Conservation (phyloP, 305 asterid genomes). For the Stenogyne calaminthoides region DNA sequence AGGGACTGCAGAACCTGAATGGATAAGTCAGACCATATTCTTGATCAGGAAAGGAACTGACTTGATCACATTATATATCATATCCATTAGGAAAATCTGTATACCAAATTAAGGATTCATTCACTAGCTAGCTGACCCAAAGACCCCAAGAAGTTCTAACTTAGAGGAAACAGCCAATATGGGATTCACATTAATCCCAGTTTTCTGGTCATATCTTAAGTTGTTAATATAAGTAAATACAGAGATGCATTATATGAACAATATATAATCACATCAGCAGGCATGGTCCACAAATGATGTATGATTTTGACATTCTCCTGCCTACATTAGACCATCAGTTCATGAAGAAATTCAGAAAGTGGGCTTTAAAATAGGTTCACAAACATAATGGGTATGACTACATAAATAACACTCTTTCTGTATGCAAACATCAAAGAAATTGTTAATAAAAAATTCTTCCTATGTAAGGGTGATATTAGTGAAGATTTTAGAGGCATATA, state of each 20-base stretch:
- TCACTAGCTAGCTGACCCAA: conserved; percentile 4
- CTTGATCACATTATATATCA: neutral
- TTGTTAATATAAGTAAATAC: neutral
- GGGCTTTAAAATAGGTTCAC: conserved; percentile 6
- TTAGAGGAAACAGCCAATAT: neutral
- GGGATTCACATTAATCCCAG: conserved; percentile 10
- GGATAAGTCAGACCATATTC: neutral
- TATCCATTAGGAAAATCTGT: neutral
- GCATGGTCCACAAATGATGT: neutral
- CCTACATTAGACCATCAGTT: conserved; percentile 1
- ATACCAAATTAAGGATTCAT: neutral
- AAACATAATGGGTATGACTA: conserved; percentile 2
- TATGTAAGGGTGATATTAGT: neutral
- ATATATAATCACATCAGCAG: neutral
- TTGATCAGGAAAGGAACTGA: neutral
- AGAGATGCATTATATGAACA: neutral
- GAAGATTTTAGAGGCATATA: conserved; percentile 13
- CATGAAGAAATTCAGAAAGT: neutral
- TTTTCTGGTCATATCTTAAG: neutral
- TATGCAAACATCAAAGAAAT: conserved; percentile 2
- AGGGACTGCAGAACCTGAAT: conserved; percentile 2
- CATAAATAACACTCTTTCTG: neutral
- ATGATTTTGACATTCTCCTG: neutral
- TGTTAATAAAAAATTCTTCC: neutral
- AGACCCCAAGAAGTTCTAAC: neutral